Evolutionary conservation across 1,284 basidiomycete genomes (phyloP), one percentile per base, ranked within the genome.

Genomic region (Cronartium quercuum): DNA sequence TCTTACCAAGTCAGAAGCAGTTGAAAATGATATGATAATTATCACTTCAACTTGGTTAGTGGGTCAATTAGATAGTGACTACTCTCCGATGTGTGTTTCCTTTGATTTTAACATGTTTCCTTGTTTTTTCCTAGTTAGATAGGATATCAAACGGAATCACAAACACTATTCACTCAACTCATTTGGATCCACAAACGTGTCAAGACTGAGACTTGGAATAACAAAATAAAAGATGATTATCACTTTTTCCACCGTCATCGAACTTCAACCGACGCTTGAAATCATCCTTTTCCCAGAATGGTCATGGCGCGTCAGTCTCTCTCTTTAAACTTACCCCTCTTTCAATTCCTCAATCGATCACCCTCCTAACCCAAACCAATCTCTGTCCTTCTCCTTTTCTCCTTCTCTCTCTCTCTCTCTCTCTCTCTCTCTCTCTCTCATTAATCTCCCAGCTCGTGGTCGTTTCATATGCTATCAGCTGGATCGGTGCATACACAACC

Each of bases 401-500:
- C 2, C 2, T 2, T 29, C 29, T 57, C 55, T 9, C 55, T 13
- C 55, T 29, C 55, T 24, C 34, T 57, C 34, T 57, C 29, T 2
- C 1, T 18, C 29, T 18, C n/a, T 1, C 51, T 6, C 29, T 55
- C 29, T n/a, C 51, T 13, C 7, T n/a, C 51, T 13, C 9, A 57
- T 57, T n/a, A 21, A 57, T 9, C 24, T 47, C 40, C 44, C 62
- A 71, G 69, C 62, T 71, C 21, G 62, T 71, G 37, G 38, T 71
- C 7, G 60, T 71, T 47, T 71, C 69, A 5, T 65, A 51, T 47
- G 61, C 69, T n/a, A 71, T 71, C 62, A 64, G 62, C 37, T 70
- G 68, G 68, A 61, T 70, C 41, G 68, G 68, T 10, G 58, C 68
- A 35, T 70, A 61, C 60, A 70, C 68, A 6, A 64, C 69, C n/a